Base-by-base conservation (phyloP, 441 rosid genomes). In the Jatropha podagrica region DNA sequence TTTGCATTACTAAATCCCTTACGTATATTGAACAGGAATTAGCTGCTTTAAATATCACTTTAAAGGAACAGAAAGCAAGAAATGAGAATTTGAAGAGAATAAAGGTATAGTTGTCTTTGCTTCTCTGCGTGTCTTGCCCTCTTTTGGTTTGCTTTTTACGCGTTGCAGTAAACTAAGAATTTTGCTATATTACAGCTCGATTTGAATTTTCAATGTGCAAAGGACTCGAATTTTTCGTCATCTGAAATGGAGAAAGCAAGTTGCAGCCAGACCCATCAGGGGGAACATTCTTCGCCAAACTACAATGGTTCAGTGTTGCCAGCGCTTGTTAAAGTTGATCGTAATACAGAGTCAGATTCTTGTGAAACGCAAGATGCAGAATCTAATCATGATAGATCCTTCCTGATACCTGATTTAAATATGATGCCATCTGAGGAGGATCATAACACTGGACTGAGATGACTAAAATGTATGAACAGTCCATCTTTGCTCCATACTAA, bases 381-480 rank as follows among this genome's bases (percentile, higher is more conserved):
- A 58, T 69, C 85, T 60, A 73, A 74, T 18, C 52, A 18, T 46
- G 81, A 84, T 3, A 77, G 83, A 75, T 70, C 68, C 37, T 87
- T 83, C 76, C 42, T 72, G 81, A 74, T 81, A 3, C 95, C 96
- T 26, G 98, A 94, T 87, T 83, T 94, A 38, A 94, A 94, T 68
- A 84, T 89, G 89, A 81, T 74, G 83, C 94, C 94, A 40, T 69
- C 78, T 0, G 90, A 85, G 41, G 91, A 69, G 38, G 94, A 87
- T 42, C 55, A 76, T 5, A 64, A 75, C 0, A 83, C 74, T 17
- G 83, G 87, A 66, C 68, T 71, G 69, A 85, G 86, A 84, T 84
- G 83, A 85, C 17, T 26, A 69, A 65, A 81, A 69, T 15, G 15
- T 42, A 59, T 11, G 5, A 37, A 69, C 13, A 41, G 63, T 71